These are phyloP conservation scores for Ceratocystis albifundus DNA, from an alignment of 2,329 filamentous ascomycete genomes.

Conservation along the genomic window DNA sequence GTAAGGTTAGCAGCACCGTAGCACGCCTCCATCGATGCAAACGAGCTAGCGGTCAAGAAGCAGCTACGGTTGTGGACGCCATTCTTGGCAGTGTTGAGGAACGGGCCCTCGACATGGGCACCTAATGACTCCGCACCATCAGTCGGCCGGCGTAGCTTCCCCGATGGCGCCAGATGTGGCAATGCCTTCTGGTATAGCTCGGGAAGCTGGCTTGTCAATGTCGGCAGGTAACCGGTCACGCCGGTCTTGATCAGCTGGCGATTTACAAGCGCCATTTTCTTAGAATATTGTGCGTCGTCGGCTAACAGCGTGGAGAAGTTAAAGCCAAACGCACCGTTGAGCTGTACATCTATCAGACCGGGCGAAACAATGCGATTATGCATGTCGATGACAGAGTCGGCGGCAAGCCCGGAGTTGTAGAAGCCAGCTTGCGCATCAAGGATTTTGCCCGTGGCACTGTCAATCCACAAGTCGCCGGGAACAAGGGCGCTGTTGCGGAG, in stretches of 20 bases:
- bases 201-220: conserved; percentile 67
- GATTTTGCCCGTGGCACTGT: conserved; percentile 69
- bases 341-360: conserved; percentile 80
- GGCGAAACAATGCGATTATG: conserved; percentile 73
- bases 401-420: conserved; percentile 56
- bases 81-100: conserved; percentile 71
- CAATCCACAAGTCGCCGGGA: conserved; percentile 77
- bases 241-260: conserved; percentile 61
- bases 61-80: conserved; percentile 72
- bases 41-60: conserved; percentile 50
- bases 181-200: conserved; percentile 73
- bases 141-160: conserved; percentile 43
- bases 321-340: conserved; percentile 87
- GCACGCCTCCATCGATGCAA: conserved; percentile 55
- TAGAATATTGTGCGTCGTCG: conserved; percentile 56
- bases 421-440: conserved; percentile 56
- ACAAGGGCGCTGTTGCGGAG: conserved; percentile 57
- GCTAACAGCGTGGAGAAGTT: conserved; percentile 70
- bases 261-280: conserved; percentile 62
- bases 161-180: conserved; percentile 65
- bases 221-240: conserved; percentile 80
- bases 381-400: conserved; percentile 67
- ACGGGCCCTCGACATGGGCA: conserved; percentile 84
- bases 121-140: conserved; percentile 79
- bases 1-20: conserved; percentile 62